Evolutionary conservation across 805 yeast genomes (phyloP).

Genomic region (Starmerella roubikii): DNA sequence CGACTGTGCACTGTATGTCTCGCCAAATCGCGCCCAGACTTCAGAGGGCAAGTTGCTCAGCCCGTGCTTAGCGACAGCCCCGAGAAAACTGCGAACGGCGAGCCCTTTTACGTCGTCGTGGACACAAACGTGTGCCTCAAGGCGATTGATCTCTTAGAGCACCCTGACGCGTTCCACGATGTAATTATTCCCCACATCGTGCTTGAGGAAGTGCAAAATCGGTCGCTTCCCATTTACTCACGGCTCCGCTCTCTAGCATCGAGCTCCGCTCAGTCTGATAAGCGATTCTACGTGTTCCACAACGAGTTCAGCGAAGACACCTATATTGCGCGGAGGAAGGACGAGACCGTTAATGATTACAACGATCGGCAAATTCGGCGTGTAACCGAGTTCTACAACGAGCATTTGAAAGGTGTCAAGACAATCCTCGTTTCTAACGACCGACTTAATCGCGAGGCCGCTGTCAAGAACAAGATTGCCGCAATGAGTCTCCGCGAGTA

Average conservation of each 20-base stretch:
- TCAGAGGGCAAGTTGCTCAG: constrained; percentile 50
- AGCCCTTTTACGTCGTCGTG: constrained; percentile 66
- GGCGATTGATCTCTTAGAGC: constrained; percentile 83
- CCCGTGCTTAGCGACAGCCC: constrained; percentile 41
- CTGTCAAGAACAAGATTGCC: constrained; percentile 39
- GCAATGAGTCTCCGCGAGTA: constrained; percentile 55
- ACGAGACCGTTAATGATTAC: constrained; percentile 73
- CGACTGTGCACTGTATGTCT: constrained; percentile 54
- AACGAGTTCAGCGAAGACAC: constrained; percentile 77
- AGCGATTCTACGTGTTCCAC: constrained; percentile 81
- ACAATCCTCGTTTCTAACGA: constrained; percentile 57
- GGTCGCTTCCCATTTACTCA: constrained; percentile 76
- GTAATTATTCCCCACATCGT: constrained; percentile 93
- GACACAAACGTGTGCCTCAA: constrained; percentile 82
- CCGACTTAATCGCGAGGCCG: constrained; percentile 45
- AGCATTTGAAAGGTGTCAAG: constrained; percentile 38
- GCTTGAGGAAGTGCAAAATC: constrained; percentile 79
- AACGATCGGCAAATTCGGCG: constrained; percentile 82
- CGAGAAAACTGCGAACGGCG: constrained; percentile 32
- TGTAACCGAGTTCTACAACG: constrained; percentile 55
- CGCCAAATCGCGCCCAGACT: constrained; percentile 33
- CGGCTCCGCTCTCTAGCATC: constrained; percentile 67
- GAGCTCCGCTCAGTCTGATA: constrained; percentile 34
- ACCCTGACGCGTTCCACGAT: constrained; percentile 61
- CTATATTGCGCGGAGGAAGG: constrained; percentile 43